Percentiles rank a stretch among this genome's conserved stretches.
Evolutionary conservation across 1,284 basidiomycete species (phyloP).

Genomic region (Chalciporus piperatoides): DNA sequence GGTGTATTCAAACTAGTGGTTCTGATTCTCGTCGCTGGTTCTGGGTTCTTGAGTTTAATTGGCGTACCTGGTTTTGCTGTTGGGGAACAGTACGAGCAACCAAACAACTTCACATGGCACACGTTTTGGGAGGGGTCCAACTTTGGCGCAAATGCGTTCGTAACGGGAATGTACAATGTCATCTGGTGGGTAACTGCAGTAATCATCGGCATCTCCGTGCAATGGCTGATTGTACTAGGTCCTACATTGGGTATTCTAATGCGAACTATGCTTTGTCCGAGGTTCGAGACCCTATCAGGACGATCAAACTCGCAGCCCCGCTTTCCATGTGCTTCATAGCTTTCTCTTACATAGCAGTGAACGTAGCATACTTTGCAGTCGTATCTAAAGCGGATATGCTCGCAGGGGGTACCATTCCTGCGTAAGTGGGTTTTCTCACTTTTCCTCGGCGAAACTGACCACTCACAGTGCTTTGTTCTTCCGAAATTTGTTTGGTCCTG

Average conservation of each 20-base stretch:
- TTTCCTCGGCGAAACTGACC: constrained; percentile 2
- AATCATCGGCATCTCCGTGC: background rate
- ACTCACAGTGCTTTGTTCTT: constrained; percentile 57
- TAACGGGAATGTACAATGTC: constrained; percentile 61
- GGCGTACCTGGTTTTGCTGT: constrained; percentile 47
- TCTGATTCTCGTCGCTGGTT: constrained; percentile 52
- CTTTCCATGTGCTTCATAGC: constrained; percentile 56
- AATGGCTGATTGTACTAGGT: constrained; percentile 40
- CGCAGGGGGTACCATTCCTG: constrained; percentile 56
- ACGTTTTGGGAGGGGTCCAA: constrained; percentile 55
- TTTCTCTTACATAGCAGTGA: constrained; percentile 56
- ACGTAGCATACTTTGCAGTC: constrained; percentile 66
- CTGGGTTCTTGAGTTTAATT: constrained; percentile 55
- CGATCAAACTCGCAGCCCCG: constrained; percentile 64
- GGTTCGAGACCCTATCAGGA: constrained; percentile 59
- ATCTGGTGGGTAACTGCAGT: constrained; percentile 47
- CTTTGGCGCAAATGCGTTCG: constrained; percentile 50
- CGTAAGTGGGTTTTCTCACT: constrained; percentile 40
- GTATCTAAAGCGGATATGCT: constrained; percentile 64
- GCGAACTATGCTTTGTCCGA: constrained; percentile 72
- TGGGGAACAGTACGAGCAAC: constrained; percentile 40
- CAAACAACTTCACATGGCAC: constrained; percentile 50
- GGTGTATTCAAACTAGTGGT: constrained; percentile 64
- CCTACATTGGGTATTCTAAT: constrained; percentile 65
- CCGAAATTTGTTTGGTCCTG: constrained; percentile 59